Evolutionary conservation across 139 green algal genomes (phyloP).

Genomic region (Axilococcus clingmanii): DNA sequence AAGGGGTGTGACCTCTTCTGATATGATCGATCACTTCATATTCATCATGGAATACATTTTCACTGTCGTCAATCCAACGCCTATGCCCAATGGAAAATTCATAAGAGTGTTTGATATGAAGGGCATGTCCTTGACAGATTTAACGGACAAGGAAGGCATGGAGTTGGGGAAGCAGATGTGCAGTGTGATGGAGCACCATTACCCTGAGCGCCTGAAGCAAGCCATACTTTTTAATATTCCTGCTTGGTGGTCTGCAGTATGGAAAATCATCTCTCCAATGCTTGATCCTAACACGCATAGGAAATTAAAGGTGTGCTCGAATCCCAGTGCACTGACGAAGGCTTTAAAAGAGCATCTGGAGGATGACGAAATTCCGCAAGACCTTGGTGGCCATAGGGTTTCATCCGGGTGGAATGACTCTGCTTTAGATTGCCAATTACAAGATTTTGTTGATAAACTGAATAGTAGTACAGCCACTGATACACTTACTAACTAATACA

Average conservation of each 20-base stretch:
- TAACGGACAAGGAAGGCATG: constrained; percentile 4
- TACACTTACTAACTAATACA: no score
- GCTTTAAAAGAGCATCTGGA: constrained; percentile 4
- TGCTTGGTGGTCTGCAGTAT: neutral
- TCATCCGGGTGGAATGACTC: neutral
- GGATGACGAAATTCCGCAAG: constrained; percentile 4
- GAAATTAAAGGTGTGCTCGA: constrained; percentile 4
- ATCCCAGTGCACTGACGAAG: neutral
- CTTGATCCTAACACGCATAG: constrained; percentile 3
- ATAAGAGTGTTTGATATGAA: constrained; percentile 13
- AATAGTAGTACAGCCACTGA: no score
- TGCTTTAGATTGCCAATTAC: no score
- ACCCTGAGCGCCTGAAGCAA: constrained; percentile 8
- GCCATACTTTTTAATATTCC: constrained; percentile 8
- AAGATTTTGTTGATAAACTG: no score
- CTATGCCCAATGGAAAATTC: neutral
- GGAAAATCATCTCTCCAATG: constrained; percentile 5
- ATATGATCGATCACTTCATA: constrained; percentile 11
- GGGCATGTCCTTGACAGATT: constrained; percentile 1
- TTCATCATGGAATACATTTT: constrained; percentile 9
- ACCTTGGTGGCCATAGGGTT: neutral
- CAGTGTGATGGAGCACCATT: constrained; percentile 6
- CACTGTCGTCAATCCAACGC: neutral
- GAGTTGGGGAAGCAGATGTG: constrained; percentile 11
- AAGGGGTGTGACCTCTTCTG: neutral